Conservation (phyloP, 2,329 filamentous ascomycete species). For the Exophiala sideris region DNA sequence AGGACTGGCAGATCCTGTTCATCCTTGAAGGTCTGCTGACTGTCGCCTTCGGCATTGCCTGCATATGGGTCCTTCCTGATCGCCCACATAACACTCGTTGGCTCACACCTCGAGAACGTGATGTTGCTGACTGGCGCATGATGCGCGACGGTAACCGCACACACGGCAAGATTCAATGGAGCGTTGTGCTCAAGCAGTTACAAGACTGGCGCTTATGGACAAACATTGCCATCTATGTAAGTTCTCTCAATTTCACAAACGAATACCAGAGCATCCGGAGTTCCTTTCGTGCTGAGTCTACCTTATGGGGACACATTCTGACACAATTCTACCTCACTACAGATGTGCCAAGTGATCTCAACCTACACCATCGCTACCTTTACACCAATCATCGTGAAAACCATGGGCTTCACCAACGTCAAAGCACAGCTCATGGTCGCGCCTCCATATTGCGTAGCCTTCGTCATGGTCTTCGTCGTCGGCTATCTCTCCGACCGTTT, state of each 20-base stretch:
- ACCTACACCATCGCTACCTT: constrained; percentile 18
- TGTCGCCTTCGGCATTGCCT: constrained; percentile 35
- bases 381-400: constrained; percentile 17
- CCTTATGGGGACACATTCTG: not conserved
- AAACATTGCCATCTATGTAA: constrained; percentile 15
- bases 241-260: too few relatives aligned
- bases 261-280: too few relatives aligned
- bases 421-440: constrained; percentile 18
- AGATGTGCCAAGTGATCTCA: constrained; percentile 14
- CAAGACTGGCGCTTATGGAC: constrained; percentile 14
- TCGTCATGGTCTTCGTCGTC: constrained; percentile 17
- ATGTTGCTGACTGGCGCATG: constrained; percentile 16
- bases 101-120: constrained; percentile 27
- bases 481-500: constrained; percentile 14
- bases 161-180: constrained; percentile 16
- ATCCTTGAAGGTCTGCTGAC: constrained; percentile 38
- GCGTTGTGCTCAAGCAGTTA: constrained; percentile 7
- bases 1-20: constrained; percentile 43
- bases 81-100: constrained; percentile 35
- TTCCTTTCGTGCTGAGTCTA: too few relatives aligned
- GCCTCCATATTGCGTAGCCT: constrained; percentile 13
- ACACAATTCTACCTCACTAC: not conserved
- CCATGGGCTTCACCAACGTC: constrained; percentile 51
- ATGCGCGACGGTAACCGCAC: constrained; percentile 18
- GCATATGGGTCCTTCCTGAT: constrained; percentile 39